Conservation (phyloP, 108 stramenopile genomes). For the Skeletonema marinoi region DNA sequence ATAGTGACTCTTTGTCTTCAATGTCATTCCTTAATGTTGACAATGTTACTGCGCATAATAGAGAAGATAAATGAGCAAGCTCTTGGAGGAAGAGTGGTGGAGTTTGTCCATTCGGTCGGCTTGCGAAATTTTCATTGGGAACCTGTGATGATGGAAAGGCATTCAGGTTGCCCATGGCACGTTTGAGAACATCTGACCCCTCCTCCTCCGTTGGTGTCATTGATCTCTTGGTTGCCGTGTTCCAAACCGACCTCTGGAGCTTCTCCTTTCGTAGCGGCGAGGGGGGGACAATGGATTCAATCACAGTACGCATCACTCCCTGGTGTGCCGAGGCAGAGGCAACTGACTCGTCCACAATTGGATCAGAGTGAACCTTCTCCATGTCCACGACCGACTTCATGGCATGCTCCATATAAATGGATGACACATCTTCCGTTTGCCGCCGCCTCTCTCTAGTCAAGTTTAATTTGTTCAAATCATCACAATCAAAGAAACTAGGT, state of each 20-base stretch:
- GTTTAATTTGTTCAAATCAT: conserved; percentile 56
- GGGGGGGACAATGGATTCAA: not conserved
- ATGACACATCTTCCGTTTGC: conserved; percentile 6
- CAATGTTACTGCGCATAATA: conserved; percentile 69
- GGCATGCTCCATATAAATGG: not conserved
- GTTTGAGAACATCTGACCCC: not conserved
- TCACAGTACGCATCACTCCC: not conserved
- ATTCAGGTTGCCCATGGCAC: not conserved
- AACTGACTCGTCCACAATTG: not conserved
- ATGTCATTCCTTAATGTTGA: conserved; percentile 74
- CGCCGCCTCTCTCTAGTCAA: conserved; percentile 65
- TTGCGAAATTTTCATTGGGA: conserved; percentile 24
- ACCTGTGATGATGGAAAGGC: conserved; percentile 10
- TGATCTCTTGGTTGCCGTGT: not conserved
- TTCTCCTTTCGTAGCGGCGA: not conserved
- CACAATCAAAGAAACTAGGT: conserved; percentile 57
- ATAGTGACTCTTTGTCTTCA: conserved; percentile 64
- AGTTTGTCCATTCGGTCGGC: conserved; percentile 45
- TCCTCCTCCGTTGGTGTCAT: not conserved
- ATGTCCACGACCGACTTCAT: conserved; percentile 2
- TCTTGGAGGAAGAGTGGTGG: conserved; percentile 81
- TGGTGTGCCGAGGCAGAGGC: not conserved
- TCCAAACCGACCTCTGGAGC: not conserved
- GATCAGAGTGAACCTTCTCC: conserved; percentile 5
- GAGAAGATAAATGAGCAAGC: conserved; percentile 67